Conservation (phyloP, 441 rosid genomes). For the Erodium moschatum region DNA sequence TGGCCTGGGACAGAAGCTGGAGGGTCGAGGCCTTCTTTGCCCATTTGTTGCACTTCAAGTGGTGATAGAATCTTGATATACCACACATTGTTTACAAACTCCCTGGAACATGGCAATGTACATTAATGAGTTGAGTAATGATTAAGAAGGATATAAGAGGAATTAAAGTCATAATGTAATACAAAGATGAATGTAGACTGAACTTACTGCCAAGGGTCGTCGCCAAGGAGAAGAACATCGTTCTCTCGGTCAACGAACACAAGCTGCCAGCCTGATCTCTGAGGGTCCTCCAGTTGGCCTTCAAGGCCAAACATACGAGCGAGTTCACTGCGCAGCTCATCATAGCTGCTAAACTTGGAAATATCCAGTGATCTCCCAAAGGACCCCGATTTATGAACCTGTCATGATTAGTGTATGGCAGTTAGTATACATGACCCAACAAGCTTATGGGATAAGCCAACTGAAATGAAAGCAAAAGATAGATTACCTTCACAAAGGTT, state of each 20-base stretch:
- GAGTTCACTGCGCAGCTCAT: conserved; percentile 85
- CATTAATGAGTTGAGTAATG: too few relatives aligned
- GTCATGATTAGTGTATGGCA: too few relatives aligned
- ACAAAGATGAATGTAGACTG: too few relatives aligned
- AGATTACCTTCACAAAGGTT: too few relatives aligned
- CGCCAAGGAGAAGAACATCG: conserved; percentile 97
- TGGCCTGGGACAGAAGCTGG: conserved; percentile 2
- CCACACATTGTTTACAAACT: conserved; percentile 5
- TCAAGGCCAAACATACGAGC: conserved; percentile 94
- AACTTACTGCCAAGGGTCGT: conserved; percentile 93
- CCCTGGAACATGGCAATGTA: conserved; percentile 16
- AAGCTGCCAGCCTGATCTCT: conserved; percentile 99
- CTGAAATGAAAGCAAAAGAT: background rate
- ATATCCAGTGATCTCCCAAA: conserved; percentile 89
- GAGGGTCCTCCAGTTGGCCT: conserved; percentile 92
- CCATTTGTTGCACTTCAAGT: background rate
- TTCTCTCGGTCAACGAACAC: conserved; percentile 99
- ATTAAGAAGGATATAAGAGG: background rate
- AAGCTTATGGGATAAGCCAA: background rate
- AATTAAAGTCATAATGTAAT: too few relatives aligned
- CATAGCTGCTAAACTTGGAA: conserved; percentile 87
- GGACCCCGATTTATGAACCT: conserved; percentile 68
- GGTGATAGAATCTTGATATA: conserved; percentile 7
- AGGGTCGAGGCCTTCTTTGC: background rate
- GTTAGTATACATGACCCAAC: conserved; percentile 32